A percentile compares a stretch with the other conserved stretches of the same genome.
phyloP scores from a whole-genome alignment of 768 basidiomycete genomes.

The Amanita jacksonii region DNA sequence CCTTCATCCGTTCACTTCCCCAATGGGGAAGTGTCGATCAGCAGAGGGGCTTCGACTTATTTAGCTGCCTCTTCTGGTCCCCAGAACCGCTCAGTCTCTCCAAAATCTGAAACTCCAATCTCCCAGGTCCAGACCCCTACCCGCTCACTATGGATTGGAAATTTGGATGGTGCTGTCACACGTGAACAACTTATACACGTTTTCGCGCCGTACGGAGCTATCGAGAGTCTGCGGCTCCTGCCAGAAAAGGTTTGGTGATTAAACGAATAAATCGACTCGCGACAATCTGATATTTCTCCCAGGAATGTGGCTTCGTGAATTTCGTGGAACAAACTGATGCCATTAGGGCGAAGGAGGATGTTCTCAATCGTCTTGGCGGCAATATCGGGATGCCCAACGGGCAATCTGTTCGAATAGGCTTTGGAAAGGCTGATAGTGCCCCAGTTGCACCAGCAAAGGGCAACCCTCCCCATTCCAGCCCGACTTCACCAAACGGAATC shows the following conservation, averaged over 20 bases:
- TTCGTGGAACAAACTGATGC: constrained; percentile 94
- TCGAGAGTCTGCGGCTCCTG: constrained; percentile 88
- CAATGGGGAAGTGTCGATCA: constrained; percentile 40
- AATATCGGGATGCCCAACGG: constrained; percentile 93
- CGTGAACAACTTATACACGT: constrained; percentile 92
- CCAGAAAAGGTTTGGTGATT: constrained; percentile 78
- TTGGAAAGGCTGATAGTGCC: constrained; percentile 95
- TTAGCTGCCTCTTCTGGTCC: constrained; percentile 58
- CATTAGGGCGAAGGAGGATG: constrained; percentile 96
- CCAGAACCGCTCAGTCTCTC: constrained; percentile 72
- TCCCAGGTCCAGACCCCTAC: constrained; percentile 88
- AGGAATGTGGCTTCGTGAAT: constrained; percentile 99
- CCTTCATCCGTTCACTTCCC: constrained; percentile 63
- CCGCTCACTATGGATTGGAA: constrained; percentile 96
- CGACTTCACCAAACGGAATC: constrained; percentile 49
- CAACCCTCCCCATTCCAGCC: constrained; percentile 50
- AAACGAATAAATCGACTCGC: constrained; percentile 8
- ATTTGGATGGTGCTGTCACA: constrained; percentile 89
- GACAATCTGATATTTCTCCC: constrained; percentile 4
- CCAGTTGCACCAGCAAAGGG: constrained; percentile 86
- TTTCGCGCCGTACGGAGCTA: constrained; percentile 94
- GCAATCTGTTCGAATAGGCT: constrained; percentile 94
- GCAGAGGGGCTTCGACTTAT: constrained; percentile 53
- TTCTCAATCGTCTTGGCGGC: constrained; percentile 89
- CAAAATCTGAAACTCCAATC: constrained; percentile 63